Evolutionary conservation across 352 stramenopile genomes (phyloP).

Genomic region (Globisporangium paroecandrum): DNA sequence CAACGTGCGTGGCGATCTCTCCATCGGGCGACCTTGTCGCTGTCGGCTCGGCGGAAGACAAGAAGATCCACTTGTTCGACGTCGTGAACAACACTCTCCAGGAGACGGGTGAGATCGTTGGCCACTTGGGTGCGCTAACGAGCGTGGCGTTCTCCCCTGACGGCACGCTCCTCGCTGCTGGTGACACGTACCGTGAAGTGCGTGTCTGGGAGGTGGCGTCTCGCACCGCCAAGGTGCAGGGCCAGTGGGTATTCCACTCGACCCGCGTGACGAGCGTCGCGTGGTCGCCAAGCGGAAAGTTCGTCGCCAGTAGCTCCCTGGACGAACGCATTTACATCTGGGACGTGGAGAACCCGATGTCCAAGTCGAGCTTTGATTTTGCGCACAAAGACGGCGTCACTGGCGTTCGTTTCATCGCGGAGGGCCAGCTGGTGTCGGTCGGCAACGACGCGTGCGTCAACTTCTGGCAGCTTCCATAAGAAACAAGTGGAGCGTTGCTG

Average conservation of each 20-base stretch:
- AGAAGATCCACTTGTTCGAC: constrained; percentile 87
- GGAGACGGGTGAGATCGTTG: constrained; percentile 60
- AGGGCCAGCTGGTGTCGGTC: constrained; percentile 73
- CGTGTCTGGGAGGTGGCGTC: constrained; percentile 86
- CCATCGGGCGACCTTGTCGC: constrained; percentile 68
- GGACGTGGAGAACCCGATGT: constrained; percentile 79
- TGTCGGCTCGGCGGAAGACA: constrained; percentile 78
- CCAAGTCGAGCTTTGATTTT: constrained; percentile 72
- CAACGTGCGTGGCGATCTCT: constrained; percentile 73
- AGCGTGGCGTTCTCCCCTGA: constrained; percentile 83
- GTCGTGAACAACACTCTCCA: constrained; percentile 61
- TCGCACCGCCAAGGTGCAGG: constrained; percentile 84
- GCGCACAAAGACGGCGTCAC: constrained; percentile 82
- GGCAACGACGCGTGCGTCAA: constrained; percentile 83
- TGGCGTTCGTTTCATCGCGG: constrained; percentile 62
- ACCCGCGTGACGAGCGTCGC: constrained; percentile 91
- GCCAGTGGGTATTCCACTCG: constrained; percentile 96
- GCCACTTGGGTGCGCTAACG: constrained; percentile 75
- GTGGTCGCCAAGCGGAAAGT: constrained; percentile 90
- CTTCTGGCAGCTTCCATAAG: constrained; percentile 56
- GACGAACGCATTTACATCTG: constrained; percentile 97
- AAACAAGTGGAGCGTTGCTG: not conserved
- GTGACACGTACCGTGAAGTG: constrained; percentile 88
- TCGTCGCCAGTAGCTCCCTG: constrained; percentile 90
- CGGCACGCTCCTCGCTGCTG: constrained; percentile 78